Evolutionary conservation across 495 filamentous ascomycete genomes (phyloP), one percentile per base, ranked within the genome.

Genomic region (Penicillium turbatum): DNA sequence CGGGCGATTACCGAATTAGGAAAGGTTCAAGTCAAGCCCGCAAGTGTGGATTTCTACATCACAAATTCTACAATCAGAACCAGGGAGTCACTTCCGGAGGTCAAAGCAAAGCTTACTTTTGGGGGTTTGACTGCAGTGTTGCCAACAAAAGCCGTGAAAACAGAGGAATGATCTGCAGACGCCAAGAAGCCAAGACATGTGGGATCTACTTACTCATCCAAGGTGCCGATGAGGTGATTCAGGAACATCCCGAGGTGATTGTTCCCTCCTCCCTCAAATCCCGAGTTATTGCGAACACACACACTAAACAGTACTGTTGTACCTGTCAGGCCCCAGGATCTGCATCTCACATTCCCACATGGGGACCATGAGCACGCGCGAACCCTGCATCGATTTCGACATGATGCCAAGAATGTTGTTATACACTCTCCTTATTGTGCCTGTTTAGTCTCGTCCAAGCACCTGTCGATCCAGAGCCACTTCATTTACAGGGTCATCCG

Each of bases 381-480:
- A 53, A 2, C 30, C 53, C 36, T 49, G 37, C 36, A 32, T 35
- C 35, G 54, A 60, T 60, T 54, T 65, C 59, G 53, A 55, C 62
- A 65, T 52, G 54, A 65, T 60, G 62, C 62, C 62, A 65, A 65
- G 62, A 42, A 65, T 65, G 56, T 55, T 51, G 59, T 56, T 57
- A 65, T 62, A 56, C 38, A 3, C 26, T 24, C n/a, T 24, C 21
- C 4, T 24, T 24, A 13, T 15, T 12, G 19, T 48, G 35, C 19
- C 44, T 24, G n/a, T 5, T 16, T 26, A 12, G 17, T 2, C 6
- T 29, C 11, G 15, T 27, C 17, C 16, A 9, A 11, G 19, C n/a
- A 29, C 35, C 21, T 37, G 35, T 17, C 32, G 15, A 30, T 39
- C 24, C 2, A 48, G 11, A 6, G 8, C 21, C 15, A 12, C 2